These are phyloP conservation scores for Trichoderma asperellum DNA, from an alignment of 2,329 filamentous ascomycete genomes.

Conservation along the genomic window DNA sequence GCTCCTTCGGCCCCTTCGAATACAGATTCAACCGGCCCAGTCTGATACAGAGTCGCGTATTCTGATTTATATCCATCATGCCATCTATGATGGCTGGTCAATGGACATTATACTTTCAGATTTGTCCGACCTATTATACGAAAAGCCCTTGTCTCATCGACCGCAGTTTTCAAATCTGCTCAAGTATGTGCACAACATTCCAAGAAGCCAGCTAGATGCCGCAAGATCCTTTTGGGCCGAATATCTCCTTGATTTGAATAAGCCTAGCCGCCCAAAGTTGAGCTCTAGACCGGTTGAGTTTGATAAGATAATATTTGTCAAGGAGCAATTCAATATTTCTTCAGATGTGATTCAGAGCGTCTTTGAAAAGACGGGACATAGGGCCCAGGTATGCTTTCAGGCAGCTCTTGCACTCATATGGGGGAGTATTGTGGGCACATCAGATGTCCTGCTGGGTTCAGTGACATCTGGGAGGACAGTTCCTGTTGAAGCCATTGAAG, in stretches of 20 bases:
- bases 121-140: slow-evolving; percentile 56
- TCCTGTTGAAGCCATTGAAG: slow-evolving; percentile 70
- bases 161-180: slow-evolving; percentile 66
- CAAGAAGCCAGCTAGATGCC: slow-evolving; percentile 40
- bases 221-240: slow-evolving; percentile 71
- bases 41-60: slow-evolving; percentile 36
- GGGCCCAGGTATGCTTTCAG: slow-evolving; percentile 76
- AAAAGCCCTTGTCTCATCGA: slow-evolving; percentile 41
- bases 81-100: slow-evolving; percentile 93
- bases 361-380: slow-evolving; percentile 52
- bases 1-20: slow-evolving; percentile 60
- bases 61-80: slow-evolving; percentile 73
- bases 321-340: slow-evolving; percentile 31
- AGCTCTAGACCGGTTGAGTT: slow-evolving; percentile 36
- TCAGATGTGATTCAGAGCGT: slow-evolving; percentile 37
- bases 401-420: slow-evolving; percentile 70
- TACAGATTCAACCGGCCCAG: slow-evolving; percentile 55
- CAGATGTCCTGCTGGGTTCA: slow-evolving; percentile 74
- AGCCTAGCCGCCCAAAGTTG: slow-evolving; percentile 59
- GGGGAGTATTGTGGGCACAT: slow-evolving; percentile 62
- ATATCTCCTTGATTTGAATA: slow-evolving; percentile 61
- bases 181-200: slow-evolving; percentile 47
- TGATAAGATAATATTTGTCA: slow-evolving; percentile 30
- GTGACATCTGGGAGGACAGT: slow-evolving; percentile 82
- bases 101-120: slow-evolving; percentile 75